phyloP scores from a whole-genome alignment of 2,329 filamentous ascomycete species.

The Penicillium sp. region DNA sequence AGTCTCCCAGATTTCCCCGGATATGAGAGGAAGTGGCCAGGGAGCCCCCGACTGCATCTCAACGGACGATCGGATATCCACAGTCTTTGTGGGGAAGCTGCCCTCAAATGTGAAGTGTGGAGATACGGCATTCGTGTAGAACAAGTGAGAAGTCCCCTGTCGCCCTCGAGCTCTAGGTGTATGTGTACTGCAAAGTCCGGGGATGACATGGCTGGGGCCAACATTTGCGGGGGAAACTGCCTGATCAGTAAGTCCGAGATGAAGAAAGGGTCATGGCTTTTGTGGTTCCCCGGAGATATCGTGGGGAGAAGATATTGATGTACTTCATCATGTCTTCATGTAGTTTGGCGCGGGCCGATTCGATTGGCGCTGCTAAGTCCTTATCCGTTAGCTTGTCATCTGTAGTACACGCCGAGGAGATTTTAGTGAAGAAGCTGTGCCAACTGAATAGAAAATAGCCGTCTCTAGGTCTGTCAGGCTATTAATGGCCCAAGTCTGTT shows the following conservation, averaged over 20 bases:
- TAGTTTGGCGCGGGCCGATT: background rate
- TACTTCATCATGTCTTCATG: too few species aligned
- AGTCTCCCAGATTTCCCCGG: background rate
- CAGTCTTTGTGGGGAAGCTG: background rate
- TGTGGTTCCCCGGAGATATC: background rate
- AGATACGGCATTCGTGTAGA: background rate
- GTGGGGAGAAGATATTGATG: background rate
- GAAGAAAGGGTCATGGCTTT: background rate
- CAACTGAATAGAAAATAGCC: background rate
- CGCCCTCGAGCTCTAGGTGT: too few species aligned
- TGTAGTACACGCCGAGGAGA: background rate
- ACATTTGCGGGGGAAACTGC: slow-evolving; percentile 6
- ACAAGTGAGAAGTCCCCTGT: too few species aligned
- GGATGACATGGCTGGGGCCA: background rate
- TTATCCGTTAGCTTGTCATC: slow-evolving; percentile 1
- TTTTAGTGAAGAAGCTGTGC: background rate
- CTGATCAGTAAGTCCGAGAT: background rate
- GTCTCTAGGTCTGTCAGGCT: background rate
- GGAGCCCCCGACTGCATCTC: background rate
- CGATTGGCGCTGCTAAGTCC: slow-evolving; percentile 4
- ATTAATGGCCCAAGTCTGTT: background rate
- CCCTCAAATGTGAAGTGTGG: background rate
- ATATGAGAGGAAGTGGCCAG: background rate
- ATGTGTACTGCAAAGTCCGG: background rate
- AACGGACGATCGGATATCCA: background rate